Evolutionary conservation across 2,329 filamentous ascomycete species (phyloP).

Genomic region (Aspergillus sergii): DNA sequence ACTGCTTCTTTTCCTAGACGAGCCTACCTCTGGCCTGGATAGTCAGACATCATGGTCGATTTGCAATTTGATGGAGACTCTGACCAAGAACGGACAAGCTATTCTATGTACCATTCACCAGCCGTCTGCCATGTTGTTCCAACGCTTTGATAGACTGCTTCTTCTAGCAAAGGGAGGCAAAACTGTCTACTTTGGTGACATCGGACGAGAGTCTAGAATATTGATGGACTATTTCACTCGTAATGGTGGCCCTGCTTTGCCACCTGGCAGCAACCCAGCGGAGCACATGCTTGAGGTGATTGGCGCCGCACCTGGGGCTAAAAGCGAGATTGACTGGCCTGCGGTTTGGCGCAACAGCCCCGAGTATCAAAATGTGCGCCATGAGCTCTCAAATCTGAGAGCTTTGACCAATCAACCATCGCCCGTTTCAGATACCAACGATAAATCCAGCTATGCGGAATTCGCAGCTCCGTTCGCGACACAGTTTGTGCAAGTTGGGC

Average conservation of each 20-base stretch:
- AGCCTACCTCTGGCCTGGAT: slow-evolving; percentile 87
- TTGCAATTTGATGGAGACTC: slow-evolving; percentile 77
- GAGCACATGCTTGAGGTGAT: slow-evolving; percentile 67
- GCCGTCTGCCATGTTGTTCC: slow-evolving; percentile 86
- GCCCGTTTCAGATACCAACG: slow-evolving; percentile 43
- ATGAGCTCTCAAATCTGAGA: slow-evolving; percentile 54
- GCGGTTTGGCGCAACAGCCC: slow-evolving; percentile 59
- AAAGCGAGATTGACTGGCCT: slow-evolving; percentile 54
- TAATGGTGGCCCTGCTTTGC: slow-evolving; percentile 58
- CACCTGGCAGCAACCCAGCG: slow-evolving; percentile 65
- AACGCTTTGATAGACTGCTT: slow-evolving; percentile 69
- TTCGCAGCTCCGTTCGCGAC: slow-evolving; percentile 72
- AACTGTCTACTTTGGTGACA: slow-evolving; percentile 67
- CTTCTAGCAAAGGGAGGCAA: slow-evolving; percentile 64
- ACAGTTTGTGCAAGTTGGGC: slow-evolving; percentile 67
- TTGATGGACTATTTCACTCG: slow-evolving; percentile 65
- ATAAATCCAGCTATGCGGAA: slow-evolving; percentile 60
- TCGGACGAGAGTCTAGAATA: slow-evolving; percentile 57
- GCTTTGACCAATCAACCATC: slow-evolving; percentile 17
- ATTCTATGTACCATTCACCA: slow-evolving; percentile 94
- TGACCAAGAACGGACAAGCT: slow-evolving; percentile 82
- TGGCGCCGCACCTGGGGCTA: slow-evolving; percentile 61
- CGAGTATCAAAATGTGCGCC: slow-evolving; percentile 54
- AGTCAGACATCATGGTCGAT: slow-evolving; percentile 90
- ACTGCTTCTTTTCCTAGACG: slow-evolving; percentile 85